Conservation (phyloP, 2,329 filamentous ascomycete species). For the Penicillium expansum region DNA sequence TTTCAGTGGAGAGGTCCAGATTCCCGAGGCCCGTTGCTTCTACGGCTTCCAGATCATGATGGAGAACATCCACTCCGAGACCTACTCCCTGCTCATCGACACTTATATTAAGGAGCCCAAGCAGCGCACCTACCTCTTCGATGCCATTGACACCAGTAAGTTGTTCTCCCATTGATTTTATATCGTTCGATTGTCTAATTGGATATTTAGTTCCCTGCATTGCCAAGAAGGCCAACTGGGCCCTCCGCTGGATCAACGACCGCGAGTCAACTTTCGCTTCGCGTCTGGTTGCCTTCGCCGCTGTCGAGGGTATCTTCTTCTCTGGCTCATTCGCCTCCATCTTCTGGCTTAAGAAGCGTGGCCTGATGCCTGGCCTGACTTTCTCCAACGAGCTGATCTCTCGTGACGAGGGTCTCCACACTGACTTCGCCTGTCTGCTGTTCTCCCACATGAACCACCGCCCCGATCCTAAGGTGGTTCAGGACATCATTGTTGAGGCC, state of each 20-base stretch:
- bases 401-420: slow-evolving; percentile 98
- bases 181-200: slow-evolving; percentile 26
- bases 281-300: slow-evolving; percentile 93
- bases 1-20: slow-evolving; percentile 94
- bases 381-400: slow-evolving; percentile 99
- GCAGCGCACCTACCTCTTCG: slow-evolving; percentile 92
- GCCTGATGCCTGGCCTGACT: slow-evolving; percentile 95
- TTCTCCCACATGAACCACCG: slow-evolving; percentile 97
- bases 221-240: slow-evolving; percentile 98
- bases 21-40: slow-evolving; percentile 98
- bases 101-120: slow-evolving; percentile 98
- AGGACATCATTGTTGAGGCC: slow-evolving; percentile 89
- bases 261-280: slow-evolving; percentile 91
- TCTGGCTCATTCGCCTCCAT: slow-evolving; percentile 97
- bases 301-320: slow-evolving; percentile 99
- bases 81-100: slow-evolving; percentile 97
- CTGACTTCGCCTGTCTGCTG: slow-evolving; percentile 94
- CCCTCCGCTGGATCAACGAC: slow-evolving; percentile 90
- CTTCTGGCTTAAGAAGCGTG: slow-evolving; percentile 99
- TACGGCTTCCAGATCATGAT: slow-evolving; percentile 99
- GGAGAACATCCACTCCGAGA: slow-evolving; percentile 99
- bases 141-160: slow-evolving; percentile 95
- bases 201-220: slow-evolving; percentile 75
- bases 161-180: slow-evolving; percentile 15
- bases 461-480: slow-evolving; percentile 74